phyloP scores from a whole-genome alignment of 768 basidiomycete genomes.

The Saitozyma sp. region DNA sequence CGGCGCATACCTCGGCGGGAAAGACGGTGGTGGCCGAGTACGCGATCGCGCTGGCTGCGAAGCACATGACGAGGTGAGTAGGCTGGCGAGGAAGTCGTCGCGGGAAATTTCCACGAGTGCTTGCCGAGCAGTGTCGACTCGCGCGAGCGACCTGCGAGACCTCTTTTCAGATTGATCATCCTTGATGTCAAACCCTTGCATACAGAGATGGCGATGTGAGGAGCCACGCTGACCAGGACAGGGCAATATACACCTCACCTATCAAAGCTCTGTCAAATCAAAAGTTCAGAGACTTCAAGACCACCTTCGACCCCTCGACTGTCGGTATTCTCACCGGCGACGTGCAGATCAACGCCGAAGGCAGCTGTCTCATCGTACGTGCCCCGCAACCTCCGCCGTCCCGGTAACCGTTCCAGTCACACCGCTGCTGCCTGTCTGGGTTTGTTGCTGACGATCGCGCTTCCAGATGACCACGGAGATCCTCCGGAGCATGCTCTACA shows the following conservation, averaged over 20 bases:
- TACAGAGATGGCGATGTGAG: not conserved
- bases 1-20: constrained; percentile 98
- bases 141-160: no score
- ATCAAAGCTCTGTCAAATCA: constrained; percentile 99
- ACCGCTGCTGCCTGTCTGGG: not conserved
- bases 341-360: constrained; percentile 98
- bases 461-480: constrained; percentile 73
- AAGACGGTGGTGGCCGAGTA: constrained; percentile 99
- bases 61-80: constrained; percentile 94
- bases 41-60: constrained; percentile 91
- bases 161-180: no score
- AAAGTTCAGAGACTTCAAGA: constrained; percentile 98
- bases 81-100: constrained; percentile 17
- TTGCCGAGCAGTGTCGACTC: no score
- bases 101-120: no score
- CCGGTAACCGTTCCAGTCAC: not conserved
- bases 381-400: not conserved
- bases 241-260: constrained; percentile 97
- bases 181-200: no score
- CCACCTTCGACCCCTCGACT: constrained; percentile 83
- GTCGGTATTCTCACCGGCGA: constrained; percentile 98
- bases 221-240: constrained; percentile 47
- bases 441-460: not conserved
- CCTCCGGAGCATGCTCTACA: constrained; percentile 89
- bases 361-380: constrained; percentile 90